phyloP scores from a whole-genome alignment of 2,329 filamentous ascomycete genomes.

The Cercospora zeae-maydis region DNA sequence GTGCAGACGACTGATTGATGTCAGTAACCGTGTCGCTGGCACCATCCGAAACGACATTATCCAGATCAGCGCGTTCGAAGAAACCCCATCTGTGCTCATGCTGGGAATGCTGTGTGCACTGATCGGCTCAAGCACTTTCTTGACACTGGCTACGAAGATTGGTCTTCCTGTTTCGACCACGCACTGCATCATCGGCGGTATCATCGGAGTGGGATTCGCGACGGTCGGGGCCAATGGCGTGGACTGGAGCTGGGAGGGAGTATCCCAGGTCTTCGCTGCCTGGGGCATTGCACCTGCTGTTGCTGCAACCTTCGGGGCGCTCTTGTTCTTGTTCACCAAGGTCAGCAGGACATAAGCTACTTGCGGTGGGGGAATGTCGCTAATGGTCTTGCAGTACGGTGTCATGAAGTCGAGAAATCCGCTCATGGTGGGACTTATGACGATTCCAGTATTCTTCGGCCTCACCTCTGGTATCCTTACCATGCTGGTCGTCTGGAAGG shows the following conservation, averaged over 20 bases:
- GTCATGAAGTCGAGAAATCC: slow-evolving; percentile 48
- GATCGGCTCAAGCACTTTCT: slow-evolving; percentile 50
- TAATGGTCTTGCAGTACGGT: slow-evolving; percentile 35
- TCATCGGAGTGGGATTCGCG: slow-evolving; percentile 42
- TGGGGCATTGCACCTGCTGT: slow-evolving; percentile 46
- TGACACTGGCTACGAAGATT: slow-evolving; percentile 51
- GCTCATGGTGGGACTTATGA: slow-evolving; percentile 47
- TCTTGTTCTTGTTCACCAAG: slow-evolving; percentile 47
- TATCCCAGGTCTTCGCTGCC: slow-evolving; percentile 59
- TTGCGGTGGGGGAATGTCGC: neutral
- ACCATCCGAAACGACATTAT: slow-evolving; percentile 51
- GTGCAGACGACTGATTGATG: neutral
- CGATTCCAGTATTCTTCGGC: slow-evolving; percentile 49
- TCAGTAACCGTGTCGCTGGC: slow-evolving; percentile 37
- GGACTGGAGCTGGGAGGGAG: slow-evolving; percentile 56
- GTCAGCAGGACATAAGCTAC: neutral
- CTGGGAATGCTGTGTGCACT: slow-evolving; percentile 55
- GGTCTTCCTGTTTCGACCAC: slow-evolving; percentile 56
- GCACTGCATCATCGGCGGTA: slow-evolving; percentile 45
- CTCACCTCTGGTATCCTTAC: slow-evolving; percentile 46
- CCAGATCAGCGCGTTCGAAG: slow-evolving; percentile 43
- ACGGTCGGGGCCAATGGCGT: slow-evolving; percentile 53
- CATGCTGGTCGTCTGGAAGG: slow-evolving; percentile 56
- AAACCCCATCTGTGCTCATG: slow-evolving; percentile 49
- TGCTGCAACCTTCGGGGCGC: slow-evolving; percentile 44